phyloP scores from a whole-genome alignment of 352 stramenopile species.

The Phytophthora tubulina region DNA sequence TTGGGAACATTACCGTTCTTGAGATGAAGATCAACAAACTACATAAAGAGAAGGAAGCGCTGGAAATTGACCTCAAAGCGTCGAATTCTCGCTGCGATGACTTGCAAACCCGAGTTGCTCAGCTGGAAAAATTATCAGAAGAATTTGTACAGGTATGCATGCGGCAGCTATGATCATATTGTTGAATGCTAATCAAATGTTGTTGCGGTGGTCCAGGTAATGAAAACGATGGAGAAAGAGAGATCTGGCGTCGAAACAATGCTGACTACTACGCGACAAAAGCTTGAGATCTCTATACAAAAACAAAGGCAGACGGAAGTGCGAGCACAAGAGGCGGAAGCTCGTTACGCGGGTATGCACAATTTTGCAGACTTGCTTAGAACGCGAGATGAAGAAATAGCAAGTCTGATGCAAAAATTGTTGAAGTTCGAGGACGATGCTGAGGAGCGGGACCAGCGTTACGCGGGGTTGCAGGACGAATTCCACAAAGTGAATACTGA shows the following conservation, averaged over 20 bases:
- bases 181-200: not conserved
- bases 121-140: constrained; percentile 28
- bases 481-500: constrained; percentile 42
- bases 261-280: constrained; percentile 21
- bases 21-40: constrained; percentile 45
- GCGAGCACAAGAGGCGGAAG: constrained; percentile 24
- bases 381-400: constrained; percentile 57
- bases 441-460: constrained; percentile 37
- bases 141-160: constrained; percentile 36
- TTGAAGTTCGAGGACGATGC: constrained; percentile 51
- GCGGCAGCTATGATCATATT: not conserved
- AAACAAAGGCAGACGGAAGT: constrained; percentile 16
- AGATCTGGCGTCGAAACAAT: constrained; percentile 19
- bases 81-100: constrained; percentile 21
- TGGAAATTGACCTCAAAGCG: constrained; percentile 27
- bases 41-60: constrained; percentile 39
- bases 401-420: constrained; percentile 53
- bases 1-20: constrained; percentile 45
- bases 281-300: constrained; percentile 18
- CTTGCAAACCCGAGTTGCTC: constrained; percentile 21
- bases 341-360: constrained; percentile 6
- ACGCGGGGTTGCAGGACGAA: constrained; percentile 41
- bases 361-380: constrained; percentile 28
- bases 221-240: constrained; percentile 32
- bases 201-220: constrained; percentile 27